Base-by-base conservation (phyloP, 768 basidiomycete genomes). In the Russula lepida region DNA sequence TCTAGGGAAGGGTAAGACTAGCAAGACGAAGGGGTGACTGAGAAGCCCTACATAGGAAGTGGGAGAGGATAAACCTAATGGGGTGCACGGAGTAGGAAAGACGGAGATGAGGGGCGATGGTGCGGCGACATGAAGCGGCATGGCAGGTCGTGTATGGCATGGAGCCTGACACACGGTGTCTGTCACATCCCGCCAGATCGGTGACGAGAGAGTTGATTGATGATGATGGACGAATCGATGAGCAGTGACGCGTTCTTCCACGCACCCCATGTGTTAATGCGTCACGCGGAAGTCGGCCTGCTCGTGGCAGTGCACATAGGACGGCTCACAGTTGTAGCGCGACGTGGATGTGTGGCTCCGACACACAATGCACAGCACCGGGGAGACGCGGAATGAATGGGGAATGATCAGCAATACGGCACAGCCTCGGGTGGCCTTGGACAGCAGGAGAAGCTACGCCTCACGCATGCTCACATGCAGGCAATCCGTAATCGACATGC, bases 71-170 rank as follows among this genome's bases (percentile, higher is more conserved):
- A 35, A 52, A 43, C 60, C 60, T 46, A 62, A 62, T 62, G 60
- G 60, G 56, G 60, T 21, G 60, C 33, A 62, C 55, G 60, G 60
- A 43, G 15, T 13, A 48, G 25, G 25, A 33, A 56, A 43, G 50
- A 57, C 60, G 60, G 60, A 62, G 60, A 62, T 61, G 60, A 61
- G 60, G 55, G 60, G 60, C 19, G 55, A 62, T 62, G 60, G 60
- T 19, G 60, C 60, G 60, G 60, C 49, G 54, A 59, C 55, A 32
- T 55, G 30, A 48, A 25, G 54, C 48, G 54, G 59, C 48, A 46
- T 60, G 53, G 27, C 37, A 43, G 37, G 27, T 19, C 53, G 11
- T 55, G 54, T 43, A 44, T 59, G 60, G 50, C 47, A 62, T 25
- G 60, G 60, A 62, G 55, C 60, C 60, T 47, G 23, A n/a, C 32